Conservation (phyloP, 1,284 basidiomycete species). For the Flammula alnicola region DNA sequence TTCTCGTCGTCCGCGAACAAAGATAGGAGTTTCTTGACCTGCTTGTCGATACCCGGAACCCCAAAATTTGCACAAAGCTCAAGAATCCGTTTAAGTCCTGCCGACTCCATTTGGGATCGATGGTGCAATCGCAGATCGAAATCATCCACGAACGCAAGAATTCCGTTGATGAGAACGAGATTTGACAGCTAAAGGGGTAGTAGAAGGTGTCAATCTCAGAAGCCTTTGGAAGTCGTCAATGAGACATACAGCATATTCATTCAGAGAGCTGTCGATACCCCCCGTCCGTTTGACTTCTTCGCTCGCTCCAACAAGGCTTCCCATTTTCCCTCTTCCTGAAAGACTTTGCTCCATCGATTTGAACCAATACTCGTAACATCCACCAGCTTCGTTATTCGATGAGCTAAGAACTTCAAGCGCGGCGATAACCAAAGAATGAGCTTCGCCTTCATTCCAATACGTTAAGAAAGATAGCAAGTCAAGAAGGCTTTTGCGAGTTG, state of each 20-base stretch:
- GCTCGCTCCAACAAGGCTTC: constrained; percentile 92
- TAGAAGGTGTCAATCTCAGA: constrained; percentile 11
- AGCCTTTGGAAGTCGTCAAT: constrained; percentile 13
- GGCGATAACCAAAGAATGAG: constrained; percentile 58
- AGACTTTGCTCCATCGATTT: constrained; percentile 80
- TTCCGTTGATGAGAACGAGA: constrained; percentile 69
- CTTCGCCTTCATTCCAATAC: constrained; percentile 62
- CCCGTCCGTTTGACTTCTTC: constrained; percentile 80
- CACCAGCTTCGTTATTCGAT: constrained; percentile 63
- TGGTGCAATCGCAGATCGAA: constrained; percentile 86
- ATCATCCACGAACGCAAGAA: constrained; percentile 71
- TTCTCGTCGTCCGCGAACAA: constrained; percentile 82
- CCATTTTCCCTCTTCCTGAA: constrained; percentile 91
- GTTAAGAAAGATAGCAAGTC: constrained; percentile 77
- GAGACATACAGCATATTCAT: constrained; percentile 81
- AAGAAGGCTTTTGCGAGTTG: constrained; percentile 80
- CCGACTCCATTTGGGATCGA: constrained; percentile 87
- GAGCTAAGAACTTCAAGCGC: constrained; percentile 72
- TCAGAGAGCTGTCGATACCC: constrained; percentile 68
- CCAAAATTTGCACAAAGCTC: constrained; percentile 74
- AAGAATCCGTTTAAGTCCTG: constrained; percentile 81
- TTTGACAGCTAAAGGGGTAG: constrained; percentile 59
- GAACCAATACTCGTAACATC: constrained; percentile 90
- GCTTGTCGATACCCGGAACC: constrained; percentile 66
- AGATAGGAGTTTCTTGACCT: constrained; percentile 71